phyloP scores from a whole-genome alignment of 1,284 basidiomycete species.

The Ceratobasidium sp. region DNA sequence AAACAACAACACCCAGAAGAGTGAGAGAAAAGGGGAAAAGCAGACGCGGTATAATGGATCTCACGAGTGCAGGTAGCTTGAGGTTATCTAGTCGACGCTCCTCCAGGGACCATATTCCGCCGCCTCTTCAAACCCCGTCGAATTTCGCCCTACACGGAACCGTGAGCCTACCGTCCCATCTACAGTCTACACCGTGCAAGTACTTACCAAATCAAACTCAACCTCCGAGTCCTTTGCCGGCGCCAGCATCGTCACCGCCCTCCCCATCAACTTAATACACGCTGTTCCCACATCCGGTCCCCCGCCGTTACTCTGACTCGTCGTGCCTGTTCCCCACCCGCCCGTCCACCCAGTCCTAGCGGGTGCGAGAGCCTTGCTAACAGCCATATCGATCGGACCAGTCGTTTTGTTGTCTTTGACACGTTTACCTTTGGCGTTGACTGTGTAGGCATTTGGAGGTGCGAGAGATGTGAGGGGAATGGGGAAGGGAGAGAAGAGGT shows the following conservation, averaged over 20 bases:
- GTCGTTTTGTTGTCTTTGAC: slow-evolving; percentile 40
- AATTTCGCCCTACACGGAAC: slow-evolving; percentile 22
- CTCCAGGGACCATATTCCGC: slow-evolving; percentile 28
- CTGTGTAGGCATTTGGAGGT: slow-evolving; percentile 43
- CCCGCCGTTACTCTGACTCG: slow-evolving; percentile 39
- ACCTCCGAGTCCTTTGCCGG: slow-evolving; percentile 39
- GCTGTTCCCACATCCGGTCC: slow-evolving; percentile 35
- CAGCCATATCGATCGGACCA: slow-evolving; percentile 33
- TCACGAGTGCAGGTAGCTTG: background rate
- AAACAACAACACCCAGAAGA: slow-evolving; percentile 4
- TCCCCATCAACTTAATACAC: slow-evolving; percentile 35
- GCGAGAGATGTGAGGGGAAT: slow-evolving; percentile 70
- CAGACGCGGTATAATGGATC: background rate
- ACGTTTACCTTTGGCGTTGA: slow-evolving; percentile 42
- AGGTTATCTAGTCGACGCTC: slow-evolving; percentile 23
- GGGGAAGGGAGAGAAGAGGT: slow-evolving; percentile 82
- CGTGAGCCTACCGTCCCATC: too few relatives aligned
- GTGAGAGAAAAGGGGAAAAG: background rate
- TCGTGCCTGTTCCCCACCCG: slow-evolving; percentile 40
- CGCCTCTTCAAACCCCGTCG: slow-evolving; percentile 35
- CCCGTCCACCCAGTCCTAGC: slow-evolving; percentile 39
- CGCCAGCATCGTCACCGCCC: slow-evolving; percentile 36
- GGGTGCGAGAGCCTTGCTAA: slow-evolving; percentile 40
- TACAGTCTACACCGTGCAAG: too few relatives aligned
- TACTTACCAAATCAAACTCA: slow-evolving; percentile 34